A percentile compares a stretch with the other conserved stretches of the same genome.
Conservation (phyloP, 129 eudicot species). For the Pseudognaphalium luteoalbum region DNA sequence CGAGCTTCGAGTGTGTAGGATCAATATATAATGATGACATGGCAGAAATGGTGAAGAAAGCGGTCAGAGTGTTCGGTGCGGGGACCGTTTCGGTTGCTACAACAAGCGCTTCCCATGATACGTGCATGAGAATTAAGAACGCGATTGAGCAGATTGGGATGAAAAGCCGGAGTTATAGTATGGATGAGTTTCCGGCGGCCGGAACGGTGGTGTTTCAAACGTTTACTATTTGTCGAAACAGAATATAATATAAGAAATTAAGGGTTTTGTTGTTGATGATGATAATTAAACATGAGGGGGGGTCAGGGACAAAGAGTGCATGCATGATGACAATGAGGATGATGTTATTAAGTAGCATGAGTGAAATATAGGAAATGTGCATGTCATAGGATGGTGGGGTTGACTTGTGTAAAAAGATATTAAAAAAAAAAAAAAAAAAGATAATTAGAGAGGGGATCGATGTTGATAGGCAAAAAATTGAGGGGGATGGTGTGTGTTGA, state of each 20-base stretch:
- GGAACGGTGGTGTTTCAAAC: constrained; percentile 69
- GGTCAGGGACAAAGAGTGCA: constrained; percentile 28
- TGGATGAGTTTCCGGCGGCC: constrained; percentile 68
- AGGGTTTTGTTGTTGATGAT: background rate
- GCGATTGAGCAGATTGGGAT: constrained; percentile 61
- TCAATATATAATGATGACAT: constrained; percentile 50
- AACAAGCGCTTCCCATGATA: constrained; percentile 38
- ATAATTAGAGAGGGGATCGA: constrained; percentile 15
- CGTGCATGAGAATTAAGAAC: constrained; percentile 45
- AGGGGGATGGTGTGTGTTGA: constrained; percentile 28
- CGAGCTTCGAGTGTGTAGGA: constrained; percentile 77
- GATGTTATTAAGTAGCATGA: constrained; percentile 40
- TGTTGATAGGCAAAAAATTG: constrained; percentile 17
- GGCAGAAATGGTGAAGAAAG: constrained; percentile 53
- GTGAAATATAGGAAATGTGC: constrained; percentile 33
- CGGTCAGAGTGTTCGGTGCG: constrained; percentile 68
- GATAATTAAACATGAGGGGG: background rate
- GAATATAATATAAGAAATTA: constrained; percentile 16
- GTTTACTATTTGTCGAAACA: constrained; percentile 57
- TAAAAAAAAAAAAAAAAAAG: background rate
- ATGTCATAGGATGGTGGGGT: constrained; percentile 48
- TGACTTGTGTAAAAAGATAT: constrained; percentile 54
- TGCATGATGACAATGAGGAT: constrained; percentile 36
- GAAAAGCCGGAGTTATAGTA: constrained; percentile 62
- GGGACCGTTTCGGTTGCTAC: constrained; percentile 63